Conservation (phyloP, 768 basidiomycete species). For the Russula brevipes region DNA sequence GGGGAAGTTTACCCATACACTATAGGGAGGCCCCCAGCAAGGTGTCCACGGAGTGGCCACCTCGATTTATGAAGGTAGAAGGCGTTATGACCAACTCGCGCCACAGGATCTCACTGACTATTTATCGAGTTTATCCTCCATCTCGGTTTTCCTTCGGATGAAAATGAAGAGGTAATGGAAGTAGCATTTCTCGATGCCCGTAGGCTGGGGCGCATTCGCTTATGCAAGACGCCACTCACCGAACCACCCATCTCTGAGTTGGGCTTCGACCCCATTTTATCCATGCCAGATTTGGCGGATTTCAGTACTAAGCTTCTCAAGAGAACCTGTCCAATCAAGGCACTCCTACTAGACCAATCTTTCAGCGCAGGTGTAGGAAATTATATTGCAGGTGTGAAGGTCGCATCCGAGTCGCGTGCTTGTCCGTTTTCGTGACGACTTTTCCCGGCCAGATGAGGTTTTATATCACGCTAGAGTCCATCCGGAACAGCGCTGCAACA, state of each 20-base stretch:
- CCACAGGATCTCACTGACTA: background rate
- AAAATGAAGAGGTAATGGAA: slow-evolving; percentile 37
- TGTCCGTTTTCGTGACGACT: background rate
- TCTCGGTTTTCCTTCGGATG: slow-evolving; percentile 33
- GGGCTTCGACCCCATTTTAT: slow-evolving; percentile 73
- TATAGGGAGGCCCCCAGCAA: slow-evolving; percentile 46
- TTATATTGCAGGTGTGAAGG: slow-evolving; percentile 71
- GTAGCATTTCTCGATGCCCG: slow-evolving; percentile 71
- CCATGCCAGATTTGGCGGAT: slow-evolving; percentile 52
- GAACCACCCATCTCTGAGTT: slow-evolving; percentile 69
- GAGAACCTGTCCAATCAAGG: slow-evolving; percentile 63
- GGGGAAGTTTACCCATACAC: slow-evolving; percentile 43
- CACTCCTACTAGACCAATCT: slow-evolving; percentile 70
- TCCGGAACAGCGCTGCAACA: slow-evolving; percentile 61
- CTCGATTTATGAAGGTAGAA: slow-evolving; percentile 57
- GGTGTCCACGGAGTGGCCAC: slow-evolving; percentile 52
- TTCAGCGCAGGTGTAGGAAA: slow-evolving; percentile 81
- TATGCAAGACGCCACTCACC: slow-evolving; percentile 48
- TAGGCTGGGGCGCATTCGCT: slow-evolving; percentile 63
- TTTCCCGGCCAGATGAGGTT: slow-evolving; percentile 49
- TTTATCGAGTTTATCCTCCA: slow-evolving; percentile 57
- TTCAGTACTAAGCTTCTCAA: slow-evolving; percentile 47
- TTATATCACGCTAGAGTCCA: slow-evolving; percentile 70
- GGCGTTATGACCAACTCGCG: background rate
- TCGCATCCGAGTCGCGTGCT: background rate